Evolutionary conservation across 2,329 filamentous ascomycete genomes (phyloP).

Genomic region (Lasiodiplodia sp.): DNA sequence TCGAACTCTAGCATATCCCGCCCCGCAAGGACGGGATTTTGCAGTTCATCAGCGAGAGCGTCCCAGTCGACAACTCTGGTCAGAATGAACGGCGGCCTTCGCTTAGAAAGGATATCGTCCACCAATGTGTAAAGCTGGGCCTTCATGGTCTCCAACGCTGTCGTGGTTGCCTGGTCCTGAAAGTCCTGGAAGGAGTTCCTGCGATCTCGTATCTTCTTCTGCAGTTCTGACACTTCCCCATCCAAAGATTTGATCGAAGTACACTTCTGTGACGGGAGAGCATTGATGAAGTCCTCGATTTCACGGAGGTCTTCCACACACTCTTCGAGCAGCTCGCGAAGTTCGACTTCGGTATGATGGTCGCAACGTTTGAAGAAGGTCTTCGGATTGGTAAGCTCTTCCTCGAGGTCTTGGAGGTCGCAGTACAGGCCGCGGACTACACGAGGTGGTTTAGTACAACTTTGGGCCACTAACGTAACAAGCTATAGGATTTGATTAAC

Average conservation of each 20-base stretch:
- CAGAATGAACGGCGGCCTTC: constrained; percentile 1
- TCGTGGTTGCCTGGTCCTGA: background rate
- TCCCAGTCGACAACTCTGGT: constrained; percentile 25
- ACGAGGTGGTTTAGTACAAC: background rate
- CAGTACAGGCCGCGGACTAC: background rate
- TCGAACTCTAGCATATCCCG: background rate
- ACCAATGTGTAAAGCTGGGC: constrained; percentile 7
- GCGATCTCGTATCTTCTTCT: constrained; percentile 4
- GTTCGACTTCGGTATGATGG: constrained; percentile 16
- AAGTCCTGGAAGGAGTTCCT: background rate
- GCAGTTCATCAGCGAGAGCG: constrained; percentile 17
- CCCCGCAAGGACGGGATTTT: background rate
- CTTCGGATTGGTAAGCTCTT: constrained; percentile 5
- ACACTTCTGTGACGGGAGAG: background rate
- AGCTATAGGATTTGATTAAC: background rate
- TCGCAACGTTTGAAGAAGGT: constrained; percentile 15
- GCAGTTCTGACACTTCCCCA: background rate
- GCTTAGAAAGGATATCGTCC: constrained; percentile 5
- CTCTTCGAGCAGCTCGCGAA: constrained; percentile 13
- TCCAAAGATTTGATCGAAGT: background rate
- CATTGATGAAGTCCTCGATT: background rate
- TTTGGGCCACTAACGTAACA: background rate
- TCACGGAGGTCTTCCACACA: constrained; percentile 11
- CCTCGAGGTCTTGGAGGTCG: background rate
- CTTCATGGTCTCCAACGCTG: constrained; percentile 13